Evolutionary conservation across 306 rosid species (phyloP), one percentile per base, ranked within the genome.

Genomic region (Vigna nakashimae): DNA sequence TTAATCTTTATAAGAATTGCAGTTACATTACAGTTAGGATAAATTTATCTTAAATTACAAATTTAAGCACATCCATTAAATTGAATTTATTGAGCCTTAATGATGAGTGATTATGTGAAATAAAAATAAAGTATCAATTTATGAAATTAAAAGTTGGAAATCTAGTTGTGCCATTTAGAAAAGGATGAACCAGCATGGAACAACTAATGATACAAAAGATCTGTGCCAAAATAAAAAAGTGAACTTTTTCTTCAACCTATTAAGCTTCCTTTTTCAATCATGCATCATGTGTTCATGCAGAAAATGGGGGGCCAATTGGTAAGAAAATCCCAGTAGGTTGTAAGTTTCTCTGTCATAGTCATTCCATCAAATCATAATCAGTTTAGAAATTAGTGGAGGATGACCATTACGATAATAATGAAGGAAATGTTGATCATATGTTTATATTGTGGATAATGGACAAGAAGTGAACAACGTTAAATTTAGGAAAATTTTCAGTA

Each of bases 341-440:
- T 4, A 52, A 30, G 84, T 69, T 64, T 67, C 76, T 58, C 0
- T 69, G 68, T 16, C 26, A 71, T 70, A 69, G 34, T 18, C 55
- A 56, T 73, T 69, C 57, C 59, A 84, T 82, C 80, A 74, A 74
- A 62, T 76, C 82, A 53, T 42, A 2, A 49, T 79, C 65, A 13
- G 28, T 38, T 67, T 32, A 0, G 28, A 49, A 70, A 45, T 56
- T 45, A 71, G 59, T 40, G 52, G 52, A 12, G 48, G 81, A 76
- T 43, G 64, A 15, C 42, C 50, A 63, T 65, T 43, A 60, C 42
- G 24, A 10, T 42, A 42, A 40, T 65, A 18, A 65, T 42, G 17
- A 65, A 14, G 26, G 16, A 48, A 53, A 46, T 65, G 17, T 18
- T 73, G 51, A 76, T 38, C 56, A 32, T 32, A 3, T 65, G 11